A percentile compares a stretch with the other conserved stretches of the same genome.
phyloP scores from a whole-genome alignment of 2,329 filamentous ascomycete species.

The Neonectria ditissima region DNA sequence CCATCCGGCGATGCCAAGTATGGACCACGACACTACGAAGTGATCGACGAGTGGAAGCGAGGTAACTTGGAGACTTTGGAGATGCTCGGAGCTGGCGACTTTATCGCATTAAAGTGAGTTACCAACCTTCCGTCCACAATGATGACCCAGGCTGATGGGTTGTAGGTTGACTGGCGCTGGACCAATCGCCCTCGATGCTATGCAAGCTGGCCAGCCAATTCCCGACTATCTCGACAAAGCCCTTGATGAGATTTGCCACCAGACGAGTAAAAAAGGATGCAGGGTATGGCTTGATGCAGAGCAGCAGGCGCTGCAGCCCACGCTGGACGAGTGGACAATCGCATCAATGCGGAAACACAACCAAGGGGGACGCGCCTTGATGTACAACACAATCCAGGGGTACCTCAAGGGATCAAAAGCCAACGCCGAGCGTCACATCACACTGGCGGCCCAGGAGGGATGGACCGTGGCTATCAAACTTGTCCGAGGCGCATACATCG shows the following conservation, averaged over 20 bases:
- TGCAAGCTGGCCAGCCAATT: constrained; percentile 49
- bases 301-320: constrained; percentile 56
- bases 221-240: constrained; percentile 55
- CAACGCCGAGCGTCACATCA: constrained; percentile 59
- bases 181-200: constrained; percentile 51
- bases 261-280: constrained; percentile 51
- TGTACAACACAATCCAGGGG: constrained; percentile 67
- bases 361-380: constrained; percentile 44
- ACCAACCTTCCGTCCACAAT: rapidly evolving
- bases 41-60: constrained; percentile 61
- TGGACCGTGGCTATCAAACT: constrained; percentile 68
- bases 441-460: constrained; percentile 57
- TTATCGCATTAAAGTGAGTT: constrained; percentile 68
- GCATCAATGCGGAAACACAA: constrained; percentile 55
- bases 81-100: constrained; percentile 64
- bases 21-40: constrained; percentile 25
- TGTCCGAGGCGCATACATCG: constrained; percentile 68
- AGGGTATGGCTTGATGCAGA: constrained; percentile 60
- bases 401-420: constrained; percentile 63
- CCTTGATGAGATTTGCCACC: constrained; percentile 53
- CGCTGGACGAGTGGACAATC: constrained; percentile 49
- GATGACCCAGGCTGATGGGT: not conserved
- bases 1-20: constrained; percentile 25
- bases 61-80: constrained; percentile 65
- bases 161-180: constrained; percentile 57